Percentiles rank a stretch among this genome's conserved stretches.
phyloP scores from a whole-genome alignment of 2,329 filamentous ascomycete genomes.

The Fusarium torreyae region DNA sequence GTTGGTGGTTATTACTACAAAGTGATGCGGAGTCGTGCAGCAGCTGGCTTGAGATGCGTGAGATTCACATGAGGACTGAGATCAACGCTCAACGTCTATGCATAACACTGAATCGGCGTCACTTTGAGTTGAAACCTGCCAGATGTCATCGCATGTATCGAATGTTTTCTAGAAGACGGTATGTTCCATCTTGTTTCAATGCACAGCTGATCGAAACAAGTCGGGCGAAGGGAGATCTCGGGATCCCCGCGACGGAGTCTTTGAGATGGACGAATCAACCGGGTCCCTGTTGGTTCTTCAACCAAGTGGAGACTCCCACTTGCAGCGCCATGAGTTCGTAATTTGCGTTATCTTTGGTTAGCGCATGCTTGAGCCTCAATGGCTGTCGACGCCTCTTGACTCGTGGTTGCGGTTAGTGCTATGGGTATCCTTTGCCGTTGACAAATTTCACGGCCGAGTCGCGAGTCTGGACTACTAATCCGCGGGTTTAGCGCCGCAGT shows the following conservation, averaged over 20 bases:
- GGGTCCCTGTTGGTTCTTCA: neutral
- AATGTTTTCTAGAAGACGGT: neutral
- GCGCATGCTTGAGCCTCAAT: conserved; percentile 33
- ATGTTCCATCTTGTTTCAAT: neutral
- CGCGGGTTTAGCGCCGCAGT: conserved; percentile 8
- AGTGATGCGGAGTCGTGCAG: neutral
- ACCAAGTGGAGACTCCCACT: conserved; percentile 7
- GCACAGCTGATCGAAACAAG: neutral
- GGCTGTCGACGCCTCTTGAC: conserved; percentile 1
- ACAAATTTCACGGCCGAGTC: conserved; percentile 3
- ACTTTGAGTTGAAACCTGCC: neutral
- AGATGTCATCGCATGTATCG: neutral
- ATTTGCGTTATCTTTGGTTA: conserved; percentile 28
- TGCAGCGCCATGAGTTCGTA: conserved; percentile 6
- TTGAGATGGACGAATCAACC: conserved; percentile 16
- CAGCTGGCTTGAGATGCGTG: no score
- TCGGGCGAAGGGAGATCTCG: conserved; percentile 30
- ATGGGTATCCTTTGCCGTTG: neutral
- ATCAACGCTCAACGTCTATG: no score
- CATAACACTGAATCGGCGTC: no score
- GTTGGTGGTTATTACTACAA: neutral
- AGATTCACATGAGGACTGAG: no score
- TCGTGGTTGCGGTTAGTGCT: neutral
- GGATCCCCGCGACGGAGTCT: conserved; percentile 14
- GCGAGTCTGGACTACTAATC: neutral